phyloP scores from a whole-genome alignment of 176 grass and related monocot species.

The Cenchrus americanus region DNA sequence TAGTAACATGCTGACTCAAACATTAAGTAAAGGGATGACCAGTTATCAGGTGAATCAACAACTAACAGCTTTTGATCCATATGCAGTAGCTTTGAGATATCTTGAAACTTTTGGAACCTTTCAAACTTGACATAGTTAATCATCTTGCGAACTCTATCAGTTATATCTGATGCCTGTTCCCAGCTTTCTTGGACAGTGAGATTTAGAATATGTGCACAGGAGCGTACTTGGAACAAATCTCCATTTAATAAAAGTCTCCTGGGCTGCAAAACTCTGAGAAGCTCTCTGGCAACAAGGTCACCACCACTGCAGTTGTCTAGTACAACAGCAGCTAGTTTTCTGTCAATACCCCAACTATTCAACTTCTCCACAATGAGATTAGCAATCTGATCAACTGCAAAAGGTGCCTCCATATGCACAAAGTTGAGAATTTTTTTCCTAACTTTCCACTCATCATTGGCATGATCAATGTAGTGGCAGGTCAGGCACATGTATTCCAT shows the following conservation, averaged over 20 bases:
- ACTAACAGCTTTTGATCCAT: slow-evolving; percentile 71
- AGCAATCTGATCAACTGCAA: slow-evolving; percentile 55
- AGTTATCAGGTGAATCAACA: slow-evolving; percentile 84
- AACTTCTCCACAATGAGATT: slow-evolving; percentile 75
- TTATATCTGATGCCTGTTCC: slow-evolving; percentile 69
- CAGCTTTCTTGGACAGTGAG: slow-evolving; percentile 83
- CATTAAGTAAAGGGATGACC: slow-evolving; percentile 83
- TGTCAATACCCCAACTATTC: slow-evolving; percentile 76
- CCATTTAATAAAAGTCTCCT: slow-evolving; percentile 76
- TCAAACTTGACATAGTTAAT: slow-evolving; percentile 93
- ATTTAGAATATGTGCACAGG: slow-evolving; percentile 80
- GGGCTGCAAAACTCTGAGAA: slow-evolving; percentile 64
- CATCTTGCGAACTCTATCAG: slow-evolving; percentile 59
- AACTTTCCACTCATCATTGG: slow-evolving; percentile 80
- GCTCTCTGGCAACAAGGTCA: slow-evolving; percentile 73
- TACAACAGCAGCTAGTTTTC: slow-evolving; percentile 68
- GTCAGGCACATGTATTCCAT: slow-evolving; percentile 85
- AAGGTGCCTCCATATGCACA: slow-evolving; percentile 63
- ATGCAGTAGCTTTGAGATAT: slow-evolving; percentile 63
- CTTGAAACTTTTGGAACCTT: slow-evolving; percentile 72
- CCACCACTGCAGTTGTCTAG: slow-evolving; percentile 74
- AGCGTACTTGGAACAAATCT: slow-evolving; percentile 72
- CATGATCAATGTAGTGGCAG: slow-evolving; percentile 83
- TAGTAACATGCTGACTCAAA: slow-evolving; percentile 92
- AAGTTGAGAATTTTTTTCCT: slow-evolving; percentile 94